These are phyloP conservation scores for Diospyros lotus DNA, from an alignment of 148 eudicot genomes.

Conservation along the genomic window DNA sequence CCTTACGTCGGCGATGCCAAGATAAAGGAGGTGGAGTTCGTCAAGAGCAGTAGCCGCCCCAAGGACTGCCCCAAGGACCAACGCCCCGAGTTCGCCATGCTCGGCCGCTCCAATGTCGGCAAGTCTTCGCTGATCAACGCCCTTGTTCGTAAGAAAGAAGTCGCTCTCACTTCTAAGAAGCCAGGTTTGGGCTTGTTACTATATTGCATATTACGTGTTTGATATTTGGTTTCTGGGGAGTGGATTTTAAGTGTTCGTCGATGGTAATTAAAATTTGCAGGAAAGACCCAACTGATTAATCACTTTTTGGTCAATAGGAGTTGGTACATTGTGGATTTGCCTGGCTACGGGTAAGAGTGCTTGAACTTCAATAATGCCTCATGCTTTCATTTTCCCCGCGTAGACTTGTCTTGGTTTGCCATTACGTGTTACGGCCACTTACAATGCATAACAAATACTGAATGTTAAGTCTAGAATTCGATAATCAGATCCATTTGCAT, in stretches of 20 bases:
- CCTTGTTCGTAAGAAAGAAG: slow-evolving; percentile 69
- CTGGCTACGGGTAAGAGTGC: slow-evolving; percentile 84
- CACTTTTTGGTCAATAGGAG: slow-evolving; percentile 86
- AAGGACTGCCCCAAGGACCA: slow-evolving; percentile 79
- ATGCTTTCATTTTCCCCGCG: neutral
- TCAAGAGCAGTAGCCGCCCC: slow-evolving; percentile 64
- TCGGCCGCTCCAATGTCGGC: slow-evolving; percentile 93
- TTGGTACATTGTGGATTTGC: slow-evolving; percentile 96
- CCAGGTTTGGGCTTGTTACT: slow-evolving; percentile 43
- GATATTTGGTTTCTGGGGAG: neutral
- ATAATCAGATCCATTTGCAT: neutral
- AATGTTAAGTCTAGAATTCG: neutral
- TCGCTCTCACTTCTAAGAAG: slow-evolving; percentile 86
- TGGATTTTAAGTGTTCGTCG: neutral
- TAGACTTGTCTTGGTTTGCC: neutral
- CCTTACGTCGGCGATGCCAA: slow-evolving; percentile 81
- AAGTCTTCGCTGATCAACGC: slow-evolving; percentile 85
- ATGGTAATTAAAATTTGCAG: slow-evolving; percentile 35
- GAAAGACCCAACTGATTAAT: slow-evolving; percentile 94
- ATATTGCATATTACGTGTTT: neutral
- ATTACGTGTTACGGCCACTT: neutral
- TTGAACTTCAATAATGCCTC: neutral
- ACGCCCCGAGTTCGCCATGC: slow-evolving; percentile 79
- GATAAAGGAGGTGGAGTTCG: slow-evolving; percentile 71
- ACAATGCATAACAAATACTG: neutral